Conservation (phyloP, 2,329 filamentous ascomycete genomes). For the Endothia cerciana region DNA sequence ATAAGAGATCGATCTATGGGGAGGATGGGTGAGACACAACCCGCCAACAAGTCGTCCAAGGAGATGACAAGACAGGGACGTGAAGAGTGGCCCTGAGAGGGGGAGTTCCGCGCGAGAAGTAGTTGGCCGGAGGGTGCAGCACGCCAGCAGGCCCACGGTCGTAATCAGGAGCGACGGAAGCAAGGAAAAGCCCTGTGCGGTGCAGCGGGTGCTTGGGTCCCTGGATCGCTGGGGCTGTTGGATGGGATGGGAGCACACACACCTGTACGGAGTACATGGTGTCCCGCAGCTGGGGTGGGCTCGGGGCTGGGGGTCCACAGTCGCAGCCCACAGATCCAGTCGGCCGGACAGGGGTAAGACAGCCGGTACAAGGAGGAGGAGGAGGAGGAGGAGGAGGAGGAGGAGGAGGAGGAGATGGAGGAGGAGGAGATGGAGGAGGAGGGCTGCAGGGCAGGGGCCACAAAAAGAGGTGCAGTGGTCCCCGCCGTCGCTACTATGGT, state of each 20-base stretch:
- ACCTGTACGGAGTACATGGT: slow-evolving; percentile 8
- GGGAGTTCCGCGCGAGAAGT: slow-evolving; percentile 30
- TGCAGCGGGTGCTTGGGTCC: slow-evolving; percentile 19
- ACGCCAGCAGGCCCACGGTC: slow-evolving; percentile 23
- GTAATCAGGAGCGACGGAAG: slow-evolving; percentile 25
- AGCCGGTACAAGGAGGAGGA: slow-evolving; percentile 29
- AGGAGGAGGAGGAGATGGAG: background rate
- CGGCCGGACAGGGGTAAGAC: slow-evolving; percentile 29
- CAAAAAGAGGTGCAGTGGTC: slow-evolving; percentile 3
- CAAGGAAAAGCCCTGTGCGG: slow-evolving; percentile 23
- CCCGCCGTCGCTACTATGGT: background rate
- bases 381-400: background rate
- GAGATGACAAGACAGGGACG: slow-evolving; percentile 25
- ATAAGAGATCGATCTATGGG: background rate
- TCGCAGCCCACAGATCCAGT: slow-evolving; percentile 18
- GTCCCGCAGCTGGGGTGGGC: slow-evolving; percentile 6
- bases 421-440: background rate
- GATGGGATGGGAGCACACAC: slow-evolving; percentile 18
- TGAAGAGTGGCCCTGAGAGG: slow-evolving; percentile 22
- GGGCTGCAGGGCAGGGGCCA: background rate
- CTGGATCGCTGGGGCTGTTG: slow-evolving; percentile 19
- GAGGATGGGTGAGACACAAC: slow-evolving; percentile 25
- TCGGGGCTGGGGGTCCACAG: slow-evolving; percentile 24
- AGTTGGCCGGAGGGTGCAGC: slow-evolving; percentile 25
- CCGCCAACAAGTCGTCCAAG: slow-evolving; percentile 26